Base-by-base conservation (phyloP, 2,329 filamentous ascomycete species). In the Fusarium citri region DNA sequence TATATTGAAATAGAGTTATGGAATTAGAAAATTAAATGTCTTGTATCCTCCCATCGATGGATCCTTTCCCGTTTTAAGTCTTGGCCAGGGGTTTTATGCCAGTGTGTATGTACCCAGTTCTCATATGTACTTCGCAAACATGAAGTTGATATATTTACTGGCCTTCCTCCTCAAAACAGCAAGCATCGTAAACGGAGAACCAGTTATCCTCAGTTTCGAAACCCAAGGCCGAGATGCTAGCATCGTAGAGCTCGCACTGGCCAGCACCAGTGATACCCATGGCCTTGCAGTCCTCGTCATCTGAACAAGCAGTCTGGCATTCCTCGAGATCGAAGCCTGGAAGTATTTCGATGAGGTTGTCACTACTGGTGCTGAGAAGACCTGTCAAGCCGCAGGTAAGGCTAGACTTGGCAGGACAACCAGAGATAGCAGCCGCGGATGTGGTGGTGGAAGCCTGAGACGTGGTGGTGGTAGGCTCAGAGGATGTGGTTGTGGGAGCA, bases 241-340 rank as follows among this genome's bases (percentile, higher is more conserved):
- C 20, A 12, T 59, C 34, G 16, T 72, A 71, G 28, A 72, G 60
- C 50, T 71, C 68, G 41, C 68, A 71, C 43, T 69, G 65, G 16
- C 22, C 42, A 41, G 14, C 26, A 25, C 23, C 41, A 42, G 42
- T 55, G n/a, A 71, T 37, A 41, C 68, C 68, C 22, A 71, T 66
- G 14, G 61, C 22, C n/a, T 50, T 41, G 47, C 68, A 71, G 12
- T 41, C 25, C 12, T 57, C 16, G 7, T 55, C 40, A 4, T 50
- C 23, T 20, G 55, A 15, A 26, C 68, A 71, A n/a, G 42, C 11
- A 9, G 46, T 23, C 50, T 66, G 25, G 26, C 68, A 71, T 22
- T 31, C n/a, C 22, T 50, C 57, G 25, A 66, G 20, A 15, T 43
- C 41, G 6, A 23, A 40, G 11, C 48, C 43, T 12, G 12, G 5